These are phyloP conservation scores for Fusarium veterinarium DNA, from an alignment of 2,329 filamentous ascomycete genomes.

Conservation along the genomic window DNA sequence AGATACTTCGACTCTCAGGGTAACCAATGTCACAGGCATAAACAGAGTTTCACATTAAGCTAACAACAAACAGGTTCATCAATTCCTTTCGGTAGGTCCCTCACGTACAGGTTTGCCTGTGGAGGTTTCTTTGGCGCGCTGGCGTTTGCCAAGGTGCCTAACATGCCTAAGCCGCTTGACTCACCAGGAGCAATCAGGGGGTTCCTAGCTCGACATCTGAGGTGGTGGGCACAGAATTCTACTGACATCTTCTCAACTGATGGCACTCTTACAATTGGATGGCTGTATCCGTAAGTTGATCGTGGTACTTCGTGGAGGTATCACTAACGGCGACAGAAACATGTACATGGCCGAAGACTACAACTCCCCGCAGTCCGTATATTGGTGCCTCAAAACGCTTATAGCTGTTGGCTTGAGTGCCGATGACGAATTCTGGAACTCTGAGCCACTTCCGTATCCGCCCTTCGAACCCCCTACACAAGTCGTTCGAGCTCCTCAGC, in stretches of 20 bases:
- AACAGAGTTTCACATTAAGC: fast-evolving
- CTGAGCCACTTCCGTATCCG: conserved; percentile 50
- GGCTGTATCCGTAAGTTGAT: conserved; percentile 46
- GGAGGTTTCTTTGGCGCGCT: conserved; percentile 61
- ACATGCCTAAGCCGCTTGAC: conserved; percentile 52
- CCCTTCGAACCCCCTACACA: background rate
- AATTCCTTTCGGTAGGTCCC: conserved; percentile 63
- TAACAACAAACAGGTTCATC: conserved; percentile 53
- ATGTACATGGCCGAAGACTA: conserved; percentile 68
- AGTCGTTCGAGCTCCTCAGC: conserved; percentile 48
- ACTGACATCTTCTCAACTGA: conserved; percentile 60
- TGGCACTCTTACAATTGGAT: conserved; percentile 61
- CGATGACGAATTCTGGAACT: conserved; percentile 58
- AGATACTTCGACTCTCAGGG: conserved; percentile 60
- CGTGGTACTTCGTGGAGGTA: fast-evolving
- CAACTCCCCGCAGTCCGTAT: conserved; percentile 66
- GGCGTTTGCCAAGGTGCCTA: conserved; percentile 55
- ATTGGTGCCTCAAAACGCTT: conserved; percentile 65
- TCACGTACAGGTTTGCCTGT: conserved; percentile 64
- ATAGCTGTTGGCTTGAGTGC: conserved; percentile 53
- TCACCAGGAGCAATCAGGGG: conserved; percentile 58
- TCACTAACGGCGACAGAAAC: conserved; percentile 48
- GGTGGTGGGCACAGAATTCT: conserved; percentile 59
- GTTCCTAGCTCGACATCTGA: conserved; percentile 60
- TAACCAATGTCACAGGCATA: conserved; percentile 14